A percentile compares a stretch with the other conserved stretches of the same genome.
Conservation (phyloP, 2,329 filamentous ascomycete genomes). For the Colletotrichum sp. region DNA sequence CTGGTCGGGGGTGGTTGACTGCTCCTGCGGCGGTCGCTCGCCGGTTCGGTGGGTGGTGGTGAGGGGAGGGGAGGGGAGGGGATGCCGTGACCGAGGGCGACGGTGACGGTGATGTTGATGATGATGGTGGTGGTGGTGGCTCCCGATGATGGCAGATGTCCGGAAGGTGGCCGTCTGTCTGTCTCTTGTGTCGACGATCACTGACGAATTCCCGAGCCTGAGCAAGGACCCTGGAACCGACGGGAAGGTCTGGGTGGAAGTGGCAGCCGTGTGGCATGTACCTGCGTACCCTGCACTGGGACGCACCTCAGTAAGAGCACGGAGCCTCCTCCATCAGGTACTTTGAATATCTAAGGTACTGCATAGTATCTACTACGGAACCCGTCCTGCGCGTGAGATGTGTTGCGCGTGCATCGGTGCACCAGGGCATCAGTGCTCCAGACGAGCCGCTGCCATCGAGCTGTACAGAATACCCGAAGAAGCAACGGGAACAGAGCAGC, state of each 20-base stretch:
- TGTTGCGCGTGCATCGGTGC: background rate
- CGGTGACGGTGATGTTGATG: background rate
- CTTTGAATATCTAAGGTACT: background rate
- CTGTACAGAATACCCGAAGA: background rate
- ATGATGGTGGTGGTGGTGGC: background rate
- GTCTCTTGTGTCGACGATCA: conserved; percentile 16
- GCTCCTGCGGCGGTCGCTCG: background rate
- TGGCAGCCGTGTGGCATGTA: background rate
- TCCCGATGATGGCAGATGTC: background rate
- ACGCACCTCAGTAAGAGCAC: background rate
- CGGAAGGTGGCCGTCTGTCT: conserved; percentile 4
- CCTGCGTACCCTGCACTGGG: background rate
- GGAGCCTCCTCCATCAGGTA: background rate
- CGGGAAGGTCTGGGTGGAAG: background rate
- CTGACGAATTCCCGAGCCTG: background rate
- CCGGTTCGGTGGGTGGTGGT: background rate
- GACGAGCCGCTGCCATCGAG: background rate
- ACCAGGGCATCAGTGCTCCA: background rate
- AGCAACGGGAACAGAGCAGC: conserved; percentile 4
- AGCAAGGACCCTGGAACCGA: background rate
- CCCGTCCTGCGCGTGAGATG: background rate
- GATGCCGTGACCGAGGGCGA: background rate
- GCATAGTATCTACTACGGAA: background rate
- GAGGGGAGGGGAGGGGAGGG: background rate
- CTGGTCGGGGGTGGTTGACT: background rate